These are phyloP conservation scores for Dunaliella sp. DNA, from an alignment of 139 green algal species.

Conservation along the genomic window DNA sequence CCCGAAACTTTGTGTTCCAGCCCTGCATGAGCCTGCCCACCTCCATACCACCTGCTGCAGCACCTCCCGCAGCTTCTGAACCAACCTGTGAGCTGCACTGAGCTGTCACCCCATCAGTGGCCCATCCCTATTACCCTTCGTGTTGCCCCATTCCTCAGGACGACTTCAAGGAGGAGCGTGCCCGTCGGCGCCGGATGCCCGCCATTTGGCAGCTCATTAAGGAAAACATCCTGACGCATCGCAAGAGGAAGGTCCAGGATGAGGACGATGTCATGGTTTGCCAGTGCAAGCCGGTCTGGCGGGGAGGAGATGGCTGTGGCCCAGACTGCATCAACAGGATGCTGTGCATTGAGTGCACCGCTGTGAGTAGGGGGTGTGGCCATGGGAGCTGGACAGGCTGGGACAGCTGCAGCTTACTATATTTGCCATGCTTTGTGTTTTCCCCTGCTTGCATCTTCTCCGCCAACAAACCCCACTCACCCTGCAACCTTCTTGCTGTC, in stretches of 20 bases:
- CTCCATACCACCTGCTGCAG: not conserved
- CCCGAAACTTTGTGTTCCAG: no score
- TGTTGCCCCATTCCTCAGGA: no score
- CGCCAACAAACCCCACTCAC: not conserved
- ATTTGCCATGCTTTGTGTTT: not conserved
- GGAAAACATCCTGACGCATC: constrained; percentile 80
- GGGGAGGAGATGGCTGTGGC: constrained; percentile 73
- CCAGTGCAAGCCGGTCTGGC: constrained; percentile 70
- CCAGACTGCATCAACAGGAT: constrained; percentile 93
- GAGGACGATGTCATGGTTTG: constrained; percentile 96
- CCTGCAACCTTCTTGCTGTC: not conserved
- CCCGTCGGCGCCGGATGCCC: constrained; percentile 45
- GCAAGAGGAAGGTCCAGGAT: constrained; percentile 70
- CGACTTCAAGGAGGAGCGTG: constrained; percentile 1
- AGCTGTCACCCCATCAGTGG: no score
- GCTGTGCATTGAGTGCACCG: constrained; percentile 90
- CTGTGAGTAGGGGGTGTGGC: constrained; percentile 41
- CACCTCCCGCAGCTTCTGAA: constrained; percentile 1
- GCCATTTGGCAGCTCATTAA: constrained; percentile 80
- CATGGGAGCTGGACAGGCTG: not conserved
- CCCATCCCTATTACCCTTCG: no score
- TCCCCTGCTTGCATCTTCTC: not conserved
- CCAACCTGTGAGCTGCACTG: not conserved
- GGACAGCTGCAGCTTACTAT: not conserved
- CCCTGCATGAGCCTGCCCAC: no score